Base-by-base conservation (phyloP, 352 stramenopile species). In the Thalassiosira allenii region DNA sequence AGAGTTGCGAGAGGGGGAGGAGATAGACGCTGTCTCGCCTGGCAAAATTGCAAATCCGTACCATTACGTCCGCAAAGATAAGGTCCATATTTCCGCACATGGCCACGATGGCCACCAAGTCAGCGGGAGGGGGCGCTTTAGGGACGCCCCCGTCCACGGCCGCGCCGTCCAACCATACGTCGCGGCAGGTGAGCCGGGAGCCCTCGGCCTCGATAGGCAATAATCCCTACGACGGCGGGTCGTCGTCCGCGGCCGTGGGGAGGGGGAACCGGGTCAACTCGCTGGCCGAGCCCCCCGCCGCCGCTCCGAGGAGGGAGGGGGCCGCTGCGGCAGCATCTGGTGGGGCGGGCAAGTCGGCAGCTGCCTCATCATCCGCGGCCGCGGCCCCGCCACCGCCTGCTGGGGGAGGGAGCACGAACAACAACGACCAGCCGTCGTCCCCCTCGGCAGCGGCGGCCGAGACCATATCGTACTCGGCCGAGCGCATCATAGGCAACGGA, bases 401-500 rank as follows among this genome's bases (percentile, higher is more conserved):
- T n/a, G n/a, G n/a, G n/a, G n/a, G n/a, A n/a, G n/a, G n/a, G n/a
- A n/a, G n/a, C 27, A 12, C 17, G 12, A 30, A 4, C 49, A 57
- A 32, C 49, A 57, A 25, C 23, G n/a, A 27, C 27, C 32, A 1
- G n/a, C 30, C 43, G 30, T 20, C 34, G 29, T 23, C 52, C 20
- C 11, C 14, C 34, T 8, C 37, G 41, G 53, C 34, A 30, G 30
- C n/a, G 25, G 9, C 41, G 14, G 44, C 33, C 62, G 47, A 94
- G 77, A 92, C 91, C 40, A 94, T 93, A 53, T 90, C 82, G 30
- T 99, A 99, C 83, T 98, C 96, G 37, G 97, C 97, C 0, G 97
- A 99, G 77, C 91, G 96, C 9, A 99, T 99, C 75, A 99, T 99
- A 75, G 98, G 98, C n/a, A 99, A 99, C 84, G 98, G 98, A 22